Evolutionary conservation across 495 filamentous ascomycete species (phyloP).

Genomic region (Xylaria flabelliformis): DNA sequence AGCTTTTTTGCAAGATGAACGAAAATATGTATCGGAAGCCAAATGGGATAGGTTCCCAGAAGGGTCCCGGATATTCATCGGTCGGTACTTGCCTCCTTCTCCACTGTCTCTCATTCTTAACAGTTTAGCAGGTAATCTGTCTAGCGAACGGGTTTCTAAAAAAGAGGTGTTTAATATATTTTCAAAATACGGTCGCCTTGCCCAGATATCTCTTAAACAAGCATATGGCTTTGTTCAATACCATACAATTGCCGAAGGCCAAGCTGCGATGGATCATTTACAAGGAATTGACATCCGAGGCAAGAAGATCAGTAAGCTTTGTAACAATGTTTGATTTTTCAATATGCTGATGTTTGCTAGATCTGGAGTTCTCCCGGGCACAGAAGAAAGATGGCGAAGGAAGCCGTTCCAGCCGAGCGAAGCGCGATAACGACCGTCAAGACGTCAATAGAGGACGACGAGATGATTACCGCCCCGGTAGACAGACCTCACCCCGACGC

Average conservation of each 20-base stretch:
- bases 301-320: slow-evolving; percentile 85
- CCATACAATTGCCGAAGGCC: slow-evolving; percentile 74
- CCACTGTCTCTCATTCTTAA: slow-evolving; percentile 16
- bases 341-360: slow-evolving; percentile 52
- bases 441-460: slow-evolving; percentile 57
- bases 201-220: slow-evolving; percentile 95
- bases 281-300: slow-evolving; percentile 81
- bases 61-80: slow-evolving; percentile 88
- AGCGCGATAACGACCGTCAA: slow-evolving; percentile 53
- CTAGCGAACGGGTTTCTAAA: slow-evolving; percentile 91
- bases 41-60: slow-evolving; percentile 93
- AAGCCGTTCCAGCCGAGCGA: slow-evolving; percentile 40
- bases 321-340: background rate
- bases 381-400: slow-evolving; percentile 75
- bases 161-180: slow-evolving; percentile 92
- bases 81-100: slow-evolving; percentile 58
- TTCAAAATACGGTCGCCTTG: slow-evolving; percentile 81
- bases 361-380: slow-evolving; percentile 91
- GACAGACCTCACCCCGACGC: slow-evolving; percentile 59
- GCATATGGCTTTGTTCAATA: slow-evolving; percentile 98
- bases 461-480: slow-evolving; percentile 71
- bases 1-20: slow-evolving; percentile 79
- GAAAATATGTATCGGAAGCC: slow-evolving; percentile 82
- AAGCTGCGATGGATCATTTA: slow-evolving; percentile 72
- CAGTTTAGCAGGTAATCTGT: slow-evolving; percentile 76